phyloP scores from a whole-genome alignment of 805 yeast genomes.

The Candida glaebosa region DNA sequence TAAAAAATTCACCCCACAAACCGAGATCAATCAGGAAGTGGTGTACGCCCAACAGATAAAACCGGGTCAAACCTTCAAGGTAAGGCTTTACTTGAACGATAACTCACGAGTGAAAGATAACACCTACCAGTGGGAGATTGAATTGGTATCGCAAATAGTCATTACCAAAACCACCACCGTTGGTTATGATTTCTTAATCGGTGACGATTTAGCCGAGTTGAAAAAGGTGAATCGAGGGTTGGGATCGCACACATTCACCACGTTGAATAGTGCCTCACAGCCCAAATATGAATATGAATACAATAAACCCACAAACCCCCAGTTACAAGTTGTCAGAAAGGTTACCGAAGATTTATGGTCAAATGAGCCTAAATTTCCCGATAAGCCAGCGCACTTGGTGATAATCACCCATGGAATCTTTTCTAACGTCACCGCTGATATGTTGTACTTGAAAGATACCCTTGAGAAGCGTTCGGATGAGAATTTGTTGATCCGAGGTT shows the following conservation, averaged over 20 bases:
- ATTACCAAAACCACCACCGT: conserved; percentile 29
- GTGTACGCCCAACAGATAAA: conserved; percentile 45
- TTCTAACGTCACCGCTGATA: conserved; percentile 43
- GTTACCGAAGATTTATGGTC: conserved; percentile 35
- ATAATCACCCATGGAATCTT: conserved; percentile 44
- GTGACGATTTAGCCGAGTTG: conserved; percentile 31
- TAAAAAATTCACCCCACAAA: conserved; percentile 20
- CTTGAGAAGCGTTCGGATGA: conserved; percentile 24
- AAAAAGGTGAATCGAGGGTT: conserved; percentile 26
- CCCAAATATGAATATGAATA: conserved; percentile 4
- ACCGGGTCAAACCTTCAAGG: conserved; percentile 69
- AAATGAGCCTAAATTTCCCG: conserved; percentile 19
- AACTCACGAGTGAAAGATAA: conserved; percentile 28
- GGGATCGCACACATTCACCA: conserved; percentile 7
- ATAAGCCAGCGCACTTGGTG: conserved; percentile 35
- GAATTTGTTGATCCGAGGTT: conserved; percentile 38
- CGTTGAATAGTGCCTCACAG: background rate
- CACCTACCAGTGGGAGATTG: conserved; percentile 34
- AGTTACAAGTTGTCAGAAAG: conserved; percentile 22
- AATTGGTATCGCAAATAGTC: conserved; percentile 40
- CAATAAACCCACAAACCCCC: conserved; percentile 16
- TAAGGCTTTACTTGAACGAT: conserved; percentile 47
- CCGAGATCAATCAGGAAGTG: conserved; percentile 26
- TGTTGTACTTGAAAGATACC: conserved; percentile 38
- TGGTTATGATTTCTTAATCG: conserved; percentile 34